phyloP scores from a whole-genome alignment of 2,329 filamentous ascomycete species.

The Cladophialophora bantiana region DNA sequence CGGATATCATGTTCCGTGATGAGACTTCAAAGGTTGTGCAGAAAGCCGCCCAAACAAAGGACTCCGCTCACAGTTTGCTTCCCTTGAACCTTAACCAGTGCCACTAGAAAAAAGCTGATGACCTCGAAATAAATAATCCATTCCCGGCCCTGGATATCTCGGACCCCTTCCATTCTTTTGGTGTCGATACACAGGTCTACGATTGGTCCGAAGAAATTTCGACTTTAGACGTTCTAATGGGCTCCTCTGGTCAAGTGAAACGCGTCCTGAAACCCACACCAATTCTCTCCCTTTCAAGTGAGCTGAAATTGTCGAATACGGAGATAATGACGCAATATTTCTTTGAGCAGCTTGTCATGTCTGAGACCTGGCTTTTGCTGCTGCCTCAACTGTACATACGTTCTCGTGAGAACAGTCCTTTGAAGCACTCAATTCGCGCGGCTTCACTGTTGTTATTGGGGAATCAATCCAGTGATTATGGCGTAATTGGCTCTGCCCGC shows the following conservation, averaged over 20 bases:
- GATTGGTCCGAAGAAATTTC: not conserved
- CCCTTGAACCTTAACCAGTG: not conserved
- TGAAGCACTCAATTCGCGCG: conserved; percentile 1
- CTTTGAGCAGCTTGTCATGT: conserved; percentile 12
- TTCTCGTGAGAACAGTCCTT: not conserved
- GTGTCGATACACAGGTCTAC: not conserved
- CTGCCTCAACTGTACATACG: conserved; percentile 4
- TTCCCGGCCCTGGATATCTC: not conserved
- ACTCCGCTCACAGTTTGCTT: not conserved
- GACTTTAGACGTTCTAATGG: not conserved
- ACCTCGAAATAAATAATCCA: not conserved
- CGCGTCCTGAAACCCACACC: not conserved
- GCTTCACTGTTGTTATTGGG: not conserved
- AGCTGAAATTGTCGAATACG: not conserved
- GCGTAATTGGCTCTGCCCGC: not conserved
- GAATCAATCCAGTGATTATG: conserved; percentile 2
- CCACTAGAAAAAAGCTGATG: not conserved
- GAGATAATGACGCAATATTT: conserved; percentile 8
- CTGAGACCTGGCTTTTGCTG: conserved; percentile 13
- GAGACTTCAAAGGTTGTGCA: conserved; percentile 6
- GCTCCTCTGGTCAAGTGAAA: not conserved
- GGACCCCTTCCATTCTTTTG: not conserved
- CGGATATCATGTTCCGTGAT: conserved; percentile 3
- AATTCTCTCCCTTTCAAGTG: not conserved
- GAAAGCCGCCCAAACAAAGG: not conserved